A percentile compares a stretch with the other conserved stretches of the same genome.
These are phyloP conservation scores for Heracleum sosnowskyi DNA, from an alignment of 129 eudicot species.

Conservation along the genomic window DNA sequence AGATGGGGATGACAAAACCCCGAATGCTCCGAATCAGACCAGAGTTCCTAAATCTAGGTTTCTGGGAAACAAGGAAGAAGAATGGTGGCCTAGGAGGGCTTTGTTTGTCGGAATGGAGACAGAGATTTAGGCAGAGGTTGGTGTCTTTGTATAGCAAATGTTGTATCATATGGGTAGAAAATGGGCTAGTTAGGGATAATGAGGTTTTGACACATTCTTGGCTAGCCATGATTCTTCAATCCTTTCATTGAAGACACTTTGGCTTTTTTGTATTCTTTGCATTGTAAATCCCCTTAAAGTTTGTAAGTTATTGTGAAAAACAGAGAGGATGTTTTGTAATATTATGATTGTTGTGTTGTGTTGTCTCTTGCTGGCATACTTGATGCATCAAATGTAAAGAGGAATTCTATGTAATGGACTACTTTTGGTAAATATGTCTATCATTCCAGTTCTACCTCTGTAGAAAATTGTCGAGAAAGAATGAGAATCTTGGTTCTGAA, in stretches of 20 bases:
- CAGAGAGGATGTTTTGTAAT: not conserved
- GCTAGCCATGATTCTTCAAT: slow-evolving; percentile 4
- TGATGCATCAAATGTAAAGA: not conserved
- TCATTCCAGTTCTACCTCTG: not conserved
- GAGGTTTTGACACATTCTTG: not conserved
- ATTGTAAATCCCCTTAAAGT: not conserved
- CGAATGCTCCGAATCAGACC: slow-evolving; percentile 64
- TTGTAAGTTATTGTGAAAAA: not conserved
- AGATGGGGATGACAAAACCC: slow-evolving; percentile 44
- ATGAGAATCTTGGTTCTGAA: too few relatives aligned
- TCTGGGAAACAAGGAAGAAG: slow-evolving; percentile 35
- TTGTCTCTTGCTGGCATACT: not conserved
- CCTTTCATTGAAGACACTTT: not conserved
- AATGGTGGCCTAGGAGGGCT: slow-evolving; percentile 28
- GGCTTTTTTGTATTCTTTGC: slow-evolving; percentile 6
- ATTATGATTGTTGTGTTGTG: too few relatives aligned
- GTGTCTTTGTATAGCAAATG: slow-evolving; percentile 15
- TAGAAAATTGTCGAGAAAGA: not conserved
- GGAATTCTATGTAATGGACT: not conserved
- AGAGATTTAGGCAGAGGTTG: not conserved
- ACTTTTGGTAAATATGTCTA: too few relatives aligned
- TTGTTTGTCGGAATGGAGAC: slow-evolving; percentile 28
- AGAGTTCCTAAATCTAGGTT: slow-evolving; percentile 51
- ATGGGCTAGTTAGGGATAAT: slow-evolving; percentile 2
- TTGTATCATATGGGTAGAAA: not conserved